phyloP scores from a whole-genome alignment of 2,329 filamentous ascomycete genomes.

The Claviceps quebecensis region DNA sequence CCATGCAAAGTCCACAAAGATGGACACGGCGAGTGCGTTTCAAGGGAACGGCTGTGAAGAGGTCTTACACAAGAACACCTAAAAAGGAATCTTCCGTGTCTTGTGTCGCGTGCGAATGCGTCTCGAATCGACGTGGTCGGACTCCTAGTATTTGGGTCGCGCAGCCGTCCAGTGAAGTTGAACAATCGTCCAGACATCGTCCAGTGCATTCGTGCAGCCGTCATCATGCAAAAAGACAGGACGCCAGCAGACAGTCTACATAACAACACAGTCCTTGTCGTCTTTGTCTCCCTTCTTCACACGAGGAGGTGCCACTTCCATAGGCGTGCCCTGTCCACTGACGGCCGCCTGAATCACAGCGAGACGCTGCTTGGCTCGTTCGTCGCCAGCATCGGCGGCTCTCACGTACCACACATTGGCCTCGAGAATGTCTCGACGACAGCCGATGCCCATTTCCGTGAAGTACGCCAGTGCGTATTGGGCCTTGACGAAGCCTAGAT shows the following conservation, averaged over 20 bases:
- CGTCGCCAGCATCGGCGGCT: constrained; percentile 82
- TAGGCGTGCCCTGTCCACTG: constrained; percentile 37
- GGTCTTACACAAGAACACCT: no score
- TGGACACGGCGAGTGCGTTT: no score
- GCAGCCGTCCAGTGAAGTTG: no score
- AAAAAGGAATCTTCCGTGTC: no score
- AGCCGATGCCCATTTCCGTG: constrained; percentile 96
- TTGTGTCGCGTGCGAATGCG: no score
- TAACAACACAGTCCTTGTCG: constrained; percentile 44
- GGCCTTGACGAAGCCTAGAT: constrained; percentile 54
- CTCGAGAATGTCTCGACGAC: constrained; percentile 82
- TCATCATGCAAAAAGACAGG: not conserved
- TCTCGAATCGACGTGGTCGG: no score
- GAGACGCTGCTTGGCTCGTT: constrained; percentile 74
- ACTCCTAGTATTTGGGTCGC: no score
- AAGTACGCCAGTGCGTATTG: constrained; percentile 95
- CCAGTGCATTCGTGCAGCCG: not conserved
- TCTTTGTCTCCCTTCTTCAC: constrained; percentile 36
- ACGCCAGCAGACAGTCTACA: constrained; percentile 23
- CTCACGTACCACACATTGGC: constrained; percentile 98
- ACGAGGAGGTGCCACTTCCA: constrained; percentile 40
- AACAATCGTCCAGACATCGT: no score
- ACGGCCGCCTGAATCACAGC: constrained; percentile 78
- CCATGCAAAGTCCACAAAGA: no score
- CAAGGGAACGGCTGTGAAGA: no score